Percentiles rank a stretch among this genome's conserved stretches.
Evolutionary conservation across 2,329 filamentous ascomycete species (phyloP).

Genomic region (Pseudocercospora musae): DNA sequence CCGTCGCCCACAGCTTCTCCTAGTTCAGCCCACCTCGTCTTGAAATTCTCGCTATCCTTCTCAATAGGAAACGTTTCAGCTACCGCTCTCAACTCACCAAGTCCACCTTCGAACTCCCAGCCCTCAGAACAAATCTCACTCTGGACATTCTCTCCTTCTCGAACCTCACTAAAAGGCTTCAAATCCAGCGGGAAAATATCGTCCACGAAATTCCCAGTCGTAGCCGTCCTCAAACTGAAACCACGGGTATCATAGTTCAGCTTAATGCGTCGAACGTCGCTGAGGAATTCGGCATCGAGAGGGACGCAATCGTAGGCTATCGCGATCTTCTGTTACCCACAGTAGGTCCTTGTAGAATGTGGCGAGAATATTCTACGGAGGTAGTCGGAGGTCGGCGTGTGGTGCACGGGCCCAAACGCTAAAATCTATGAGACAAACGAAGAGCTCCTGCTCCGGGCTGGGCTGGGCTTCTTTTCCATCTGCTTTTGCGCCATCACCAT

Average conservation of each 20-base stretch:
- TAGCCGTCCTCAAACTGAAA: neutral
- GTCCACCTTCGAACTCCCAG: neutral
- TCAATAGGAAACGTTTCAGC: neutral
- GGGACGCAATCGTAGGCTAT: neutral
- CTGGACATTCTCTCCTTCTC: neutral
- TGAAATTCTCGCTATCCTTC: neutral
- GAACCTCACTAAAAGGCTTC: neutral
- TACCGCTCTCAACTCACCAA: neutral
- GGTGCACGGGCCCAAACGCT: neutral
- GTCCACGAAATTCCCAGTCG: neutral
- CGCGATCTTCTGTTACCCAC: too few species aligned
- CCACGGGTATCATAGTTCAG: neutral
- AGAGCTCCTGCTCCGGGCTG: neutral
- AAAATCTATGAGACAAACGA: neutral
- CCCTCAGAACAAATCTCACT: neutral
- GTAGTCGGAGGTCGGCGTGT: neutral
- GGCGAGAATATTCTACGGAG: neutral
- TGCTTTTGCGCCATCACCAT: neutral
- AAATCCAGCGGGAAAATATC: neutral
- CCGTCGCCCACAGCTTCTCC: neutral
- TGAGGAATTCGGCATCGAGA: neutral
- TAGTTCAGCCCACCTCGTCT: neutral
- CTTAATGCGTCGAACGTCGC: neutral
- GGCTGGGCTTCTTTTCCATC: neutral
- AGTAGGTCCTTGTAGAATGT: too few species aligned